Conservation (phyloP, 768 basidiomycete genomes). For the Coprinopsis sp. region DNA sequence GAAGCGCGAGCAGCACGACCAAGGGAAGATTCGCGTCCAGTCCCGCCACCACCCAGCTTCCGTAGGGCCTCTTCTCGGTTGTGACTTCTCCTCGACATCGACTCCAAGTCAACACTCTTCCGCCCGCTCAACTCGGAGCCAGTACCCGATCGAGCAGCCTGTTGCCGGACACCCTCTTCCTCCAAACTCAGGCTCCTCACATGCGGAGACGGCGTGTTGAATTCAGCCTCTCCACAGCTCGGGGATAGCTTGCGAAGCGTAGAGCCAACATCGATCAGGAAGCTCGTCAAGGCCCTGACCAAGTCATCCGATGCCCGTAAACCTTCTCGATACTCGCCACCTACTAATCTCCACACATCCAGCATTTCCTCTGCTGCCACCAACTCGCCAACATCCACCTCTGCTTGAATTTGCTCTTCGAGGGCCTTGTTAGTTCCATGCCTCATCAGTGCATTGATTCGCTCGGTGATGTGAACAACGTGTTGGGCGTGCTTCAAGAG, state of each 20-base stretch:
- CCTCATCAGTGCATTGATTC: conserved; percentile 58
- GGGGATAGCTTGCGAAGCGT: conserved; percentile 33
- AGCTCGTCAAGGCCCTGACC: conserved; percentile 68
- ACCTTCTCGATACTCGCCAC: conserved; percentile 68
- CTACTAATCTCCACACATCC: conserved; percentile 65
- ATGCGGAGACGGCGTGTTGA: conserved; percentile 35
- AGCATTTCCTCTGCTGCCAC: conserved; percentile 31
- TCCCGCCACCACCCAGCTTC: conserved; percentile 23
- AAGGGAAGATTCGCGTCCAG: conserved; percentile 14
- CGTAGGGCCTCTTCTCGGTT: conserved; percentile 19
- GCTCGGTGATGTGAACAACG: conserved; percentile 62
- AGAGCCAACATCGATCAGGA: conserved; percentile 71
- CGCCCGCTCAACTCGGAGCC: conserved; percentile 35
- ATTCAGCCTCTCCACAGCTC: conserved; percentile 12
- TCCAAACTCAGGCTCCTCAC: conserved; percentile 51
- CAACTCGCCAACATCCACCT: conserved; percentile 49
- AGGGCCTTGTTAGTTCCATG: conserved; percentile 53
- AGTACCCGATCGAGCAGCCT: conserved; percentile 22
- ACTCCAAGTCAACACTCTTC: conserved; percentile 49
- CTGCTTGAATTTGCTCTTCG: conserved; percentile 71
- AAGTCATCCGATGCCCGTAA: conserved; percentile 73
- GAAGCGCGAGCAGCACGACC: background rate
- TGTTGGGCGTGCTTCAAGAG: conserved; percentile 57
- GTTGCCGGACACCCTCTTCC: conserved; percentile 34
- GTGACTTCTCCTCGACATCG: conserved; percentile 45